A percentile compares a stretch with the other conserved stretches of the same genome.
These are phyloP conservation scores for Penicillium olsonii DNA, from an alignment of 2,329 filamentous ascomycete species.

Conservation along the genomic window DNA sequence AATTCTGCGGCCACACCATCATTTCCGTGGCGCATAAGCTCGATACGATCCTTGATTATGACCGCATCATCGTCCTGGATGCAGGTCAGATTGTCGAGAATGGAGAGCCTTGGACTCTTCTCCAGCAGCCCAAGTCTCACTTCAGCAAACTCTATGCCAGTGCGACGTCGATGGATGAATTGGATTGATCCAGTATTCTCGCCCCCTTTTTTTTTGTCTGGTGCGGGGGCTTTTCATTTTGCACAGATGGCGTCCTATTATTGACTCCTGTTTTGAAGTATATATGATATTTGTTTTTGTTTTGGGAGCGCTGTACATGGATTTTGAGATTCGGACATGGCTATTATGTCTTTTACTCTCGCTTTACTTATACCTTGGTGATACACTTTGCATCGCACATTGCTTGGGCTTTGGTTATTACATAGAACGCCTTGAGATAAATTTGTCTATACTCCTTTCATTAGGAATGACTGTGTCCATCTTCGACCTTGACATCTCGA, in stretches of 20 bases:
- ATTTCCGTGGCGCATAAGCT: slow-evolving; percentile 60
- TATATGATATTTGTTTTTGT: slow-evolving; percentile 20
- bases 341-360: slow-evolving; percentile 16
- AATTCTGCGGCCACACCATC: slow-evolving; percentile 61
- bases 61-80: slow-evolving; percentile 41
- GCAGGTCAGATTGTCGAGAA: slow-evolving; percentile 37
- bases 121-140: slow-evolving; percentile 35
- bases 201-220: background rate
- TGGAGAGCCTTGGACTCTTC: slow-evolving; percentile 40
- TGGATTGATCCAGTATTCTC: slow-evolving; percentile 8
- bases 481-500: too few species aligned
- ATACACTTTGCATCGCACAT: background rate
- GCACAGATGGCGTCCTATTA: slow-evolving; percentile 16
- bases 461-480: too few species aligned
- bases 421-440: too few species aligned
- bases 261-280: slow-evolving; percentile 17
- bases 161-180: slow-evolving; percentile 22
- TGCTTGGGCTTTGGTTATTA: background rate
- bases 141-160: slow-evolving; percentile 40
- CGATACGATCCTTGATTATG: slow-evolving; percentile 46
- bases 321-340: slow-evolving; percentile 11
- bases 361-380: background rate
- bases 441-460: too few species aligned
- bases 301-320: slow-evolving; percentile 3
- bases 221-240: slow-evolving; percentile 9